Percentiles rank a stretch among this genome's conserved stretches.
Evolutionary conservation across 192 early-diverging fungal species (phyloP).

Genomic region (Coemansia sp.): DNA sequence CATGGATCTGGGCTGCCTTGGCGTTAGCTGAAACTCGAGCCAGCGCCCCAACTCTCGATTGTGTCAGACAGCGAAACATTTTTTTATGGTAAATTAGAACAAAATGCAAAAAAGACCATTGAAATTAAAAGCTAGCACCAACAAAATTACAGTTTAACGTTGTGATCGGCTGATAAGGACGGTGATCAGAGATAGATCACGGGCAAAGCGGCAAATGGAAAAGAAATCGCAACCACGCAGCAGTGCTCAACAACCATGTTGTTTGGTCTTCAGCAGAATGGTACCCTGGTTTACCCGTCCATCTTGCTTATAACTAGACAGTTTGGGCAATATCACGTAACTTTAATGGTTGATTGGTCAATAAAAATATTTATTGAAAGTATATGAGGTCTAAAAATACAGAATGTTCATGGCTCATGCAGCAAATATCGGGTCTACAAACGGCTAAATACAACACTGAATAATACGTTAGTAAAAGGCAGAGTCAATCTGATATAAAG

Average conservation of each 20-base stretch:
- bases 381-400: background rate
- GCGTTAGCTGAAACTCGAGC: background rate
- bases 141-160: too few species aligned
- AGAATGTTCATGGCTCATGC: background rate
- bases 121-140: background rate
- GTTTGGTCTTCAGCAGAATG: too few species aligned
- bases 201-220: too few species aligned
- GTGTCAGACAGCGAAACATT: conserved; percentile 23
- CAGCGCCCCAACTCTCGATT: conserved; percentile 1
- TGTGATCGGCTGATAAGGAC: too few species aligned
- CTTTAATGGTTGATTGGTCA: background rate
- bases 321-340: background rate
- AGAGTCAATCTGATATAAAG: too few species aligned
- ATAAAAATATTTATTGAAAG: background rate
- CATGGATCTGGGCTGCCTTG: background rate
- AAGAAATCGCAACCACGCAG: too few species aligned
- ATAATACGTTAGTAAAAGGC: background rate
- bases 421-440: background rate
- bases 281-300: too few species aligned
- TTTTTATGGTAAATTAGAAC: background rate
- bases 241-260: too few species aligned
- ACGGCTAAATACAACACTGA: background rate
- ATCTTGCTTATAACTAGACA: too few species aligned
- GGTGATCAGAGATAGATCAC: too few species aligned
- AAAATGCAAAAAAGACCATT: conserved; percentile 2